phyloP scores from a whole-genome alignment of 495 filamentous ascomycete genomes.

The Hamigera avellanea region DNA sequence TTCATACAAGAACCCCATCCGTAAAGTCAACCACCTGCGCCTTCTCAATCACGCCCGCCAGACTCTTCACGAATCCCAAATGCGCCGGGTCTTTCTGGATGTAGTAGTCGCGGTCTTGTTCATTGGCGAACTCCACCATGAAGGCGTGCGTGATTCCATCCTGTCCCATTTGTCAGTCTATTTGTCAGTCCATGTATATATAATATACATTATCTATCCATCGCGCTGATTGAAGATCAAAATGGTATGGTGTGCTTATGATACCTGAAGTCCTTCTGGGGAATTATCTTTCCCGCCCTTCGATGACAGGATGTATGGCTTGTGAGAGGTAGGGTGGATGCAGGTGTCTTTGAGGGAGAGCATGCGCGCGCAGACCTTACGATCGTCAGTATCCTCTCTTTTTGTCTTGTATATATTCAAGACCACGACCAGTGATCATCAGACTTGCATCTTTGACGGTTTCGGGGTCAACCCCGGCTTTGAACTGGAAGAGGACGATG shows the following conservation, averaged over 20 bases:
- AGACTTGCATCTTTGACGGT: constrained; percentile 29
- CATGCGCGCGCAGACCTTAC: constrained; percentile 28
- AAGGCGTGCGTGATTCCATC: constrained; percentile 49
- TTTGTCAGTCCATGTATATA: background rate
- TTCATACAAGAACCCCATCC: too few species aligned
- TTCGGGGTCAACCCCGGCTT: constrained; percentile 20
- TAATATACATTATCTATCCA: background rate
- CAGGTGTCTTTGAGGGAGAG: constrained; percentile 21
- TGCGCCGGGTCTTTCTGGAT: constrained; percentile 38
- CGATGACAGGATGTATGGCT: constrained; percentile 44
- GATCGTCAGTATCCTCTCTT: too few species aligned
- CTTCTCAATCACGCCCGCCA: constrained; percentile 17
- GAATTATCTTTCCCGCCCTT: constrained; percentile 50
- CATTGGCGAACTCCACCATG: constrained; percentile 46
- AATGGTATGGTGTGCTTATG: background rate
- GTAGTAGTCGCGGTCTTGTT: constrained; percentile 47
- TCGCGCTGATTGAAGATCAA: constrained; percentile 1
- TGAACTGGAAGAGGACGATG: constrained; percentile 42
- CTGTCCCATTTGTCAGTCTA: constrained; percentile 13
- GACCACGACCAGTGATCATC: background rate
- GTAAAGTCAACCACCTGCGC: constrained; percentile 30
- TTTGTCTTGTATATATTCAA: too few species aligned
- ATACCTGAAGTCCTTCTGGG: constrained; percentile 44
- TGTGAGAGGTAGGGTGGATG: constrained; percentile 25
- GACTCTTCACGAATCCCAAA: constrained; percentile 25